Evolutionary conservation across 352 stramenopile genomes (phyloP), one percentile per base, ranked within the genome.

Genomic region (Pythium biforme): DNA sequence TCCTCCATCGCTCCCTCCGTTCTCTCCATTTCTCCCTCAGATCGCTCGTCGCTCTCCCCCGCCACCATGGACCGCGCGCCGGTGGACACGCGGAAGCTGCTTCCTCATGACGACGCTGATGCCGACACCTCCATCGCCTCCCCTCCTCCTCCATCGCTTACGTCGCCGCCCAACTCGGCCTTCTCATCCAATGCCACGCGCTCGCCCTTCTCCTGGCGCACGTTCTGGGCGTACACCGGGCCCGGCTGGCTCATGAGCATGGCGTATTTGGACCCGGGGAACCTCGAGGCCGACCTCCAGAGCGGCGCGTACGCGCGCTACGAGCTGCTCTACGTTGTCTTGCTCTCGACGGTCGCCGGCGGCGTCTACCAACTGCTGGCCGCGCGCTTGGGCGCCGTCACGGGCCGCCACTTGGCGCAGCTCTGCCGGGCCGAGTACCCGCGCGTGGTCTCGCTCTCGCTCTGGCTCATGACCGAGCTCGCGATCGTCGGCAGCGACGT

Each of bases 231-330:
- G 31, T 95, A 94, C 57, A 77, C 87, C 1, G 87, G 87, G 6
- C 86, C 86, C 0, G 88, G 88, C 0, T 96, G 85, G 83, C 84
- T 97, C 74, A 96, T 98, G 86, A 97, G 86, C 68, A 97, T 98
- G 49, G 95, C 95, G 39, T 98, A 98, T 71, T 77, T 98, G 34
- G 95, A 98, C 62, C 96, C 95, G 0, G 96, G 95, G 9, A 99
- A 99, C 74, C 88, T 98, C 34, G 94, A 98, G 68, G 94, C 88
- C 45, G 95, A 99, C 65, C 83, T 99, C 33, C 95, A 98, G 65
- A 88, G 90, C 7, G 95, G 94, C 34, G 87, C 86, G 3, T 98
- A 97, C 29, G 77, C 71, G 10, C 78, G 88, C 5, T 98, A 97
- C 65, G 79, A 93, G 56, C 85, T 97, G 34, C 86, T 97, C 15